Percentiles rank a stretch among this genome's conserved stretches.
phyloP scores from a whole-genome alignment of 2,329 filamentous ascomycete species.

The Teratosphaeria zuluensis region DNA sequence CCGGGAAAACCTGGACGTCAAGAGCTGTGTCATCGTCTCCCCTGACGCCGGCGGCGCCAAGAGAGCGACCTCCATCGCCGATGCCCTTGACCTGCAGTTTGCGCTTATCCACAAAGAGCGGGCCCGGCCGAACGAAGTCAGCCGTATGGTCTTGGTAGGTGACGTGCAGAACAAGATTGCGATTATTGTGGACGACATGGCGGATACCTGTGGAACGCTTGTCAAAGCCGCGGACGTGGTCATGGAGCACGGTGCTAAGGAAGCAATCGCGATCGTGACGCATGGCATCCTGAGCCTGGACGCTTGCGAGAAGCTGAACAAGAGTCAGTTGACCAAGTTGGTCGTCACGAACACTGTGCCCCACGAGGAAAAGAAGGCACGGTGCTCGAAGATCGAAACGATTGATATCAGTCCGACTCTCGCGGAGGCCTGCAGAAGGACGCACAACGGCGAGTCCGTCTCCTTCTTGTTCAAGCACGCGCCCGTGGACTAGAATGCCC shows the following conservation, averaged over 20 bases:
- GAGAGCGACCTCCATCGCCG: slow-evolving; percentile 86
- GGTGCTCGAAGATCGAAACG: slow-evolving; percentile 71
- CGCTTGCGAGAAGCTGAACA: slow-evolving; percentile 77
- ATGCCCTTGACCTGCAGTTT: slow-evolving; percentile 81
- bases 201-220: slow-evolving; percentile 84
- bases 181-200: slow-evolving; percentile 97
- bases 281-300: slow-evolving; percentile 85
- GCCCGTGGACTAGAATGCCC: slow-evolving; percentile 7
- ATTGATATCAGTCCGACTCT: slow-evolving; percentile 85
- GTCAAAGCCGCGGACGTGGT: slow-evolving; percentile 84
- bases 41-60: slow-evolving; percentile 94
- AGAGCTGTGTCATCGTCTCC: slow-evolving; percentile 86
- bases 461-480: slow-evolving; percentile 58
- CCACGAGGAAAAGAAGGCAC: slow-evolving; percentile 67
- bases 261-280: slow-evolving; percentile 90
- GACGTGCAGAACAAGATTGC: slow-evolving; percentile 85
- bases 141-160: slow-evolving; percentile 90
- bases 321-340: slow-evolving; percentile 63
- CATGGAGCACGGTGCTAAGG: slow-evolving; percentile 72
- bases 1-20: slow-evolving; percentile 67
- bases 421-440: slow-evolving; percentile 60
- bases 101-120: slow-evolving; percentile 96
- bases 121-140: slow-evolving; percentile 80
- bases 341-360: slow-evolving; percentile 89
- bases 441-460: slow-evolving; percentile 59